Evolutionary conservation across 2,329 filamentous ascomycete species (phyloP).

Genomic region (Cadophora malorum): DNA sequence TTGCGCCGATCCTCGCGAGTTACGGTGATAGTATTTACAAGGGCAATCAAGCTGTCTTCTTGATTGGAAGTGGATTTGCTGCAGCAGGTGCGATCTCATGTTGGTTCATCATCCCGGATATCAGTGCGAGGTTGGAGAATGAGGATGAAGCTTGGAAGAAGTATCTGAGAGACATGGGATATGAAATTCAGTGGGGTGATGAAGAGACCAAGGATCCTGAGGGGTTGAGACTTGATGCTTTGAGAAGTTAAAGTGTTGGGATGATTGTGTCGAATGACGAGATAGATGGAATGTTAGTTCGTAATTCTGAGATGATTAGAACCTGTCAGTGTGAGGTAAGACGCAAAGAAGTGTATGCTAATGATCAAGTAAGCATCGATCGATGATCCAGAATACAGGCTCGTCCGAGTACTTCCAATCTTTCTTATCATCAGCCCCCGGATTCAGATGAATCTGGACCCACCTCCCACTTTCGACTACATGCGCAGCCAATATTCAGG

Average conservation of each 20-base stretch:
- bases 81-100: slow-evolving; percentile 52
- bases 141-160: slow-evolving; percentile 53
- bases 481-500: no score
- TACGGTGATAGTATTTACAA: slow-evolving; percentile 49
- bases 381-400: background rate
- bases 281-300: background rate
- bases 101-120: slow-evolving; percentile 55
- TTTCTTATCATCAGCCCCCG: background rate
- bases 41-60: slow-evolving; percentile 56
- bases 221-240: slow-evolving; percentile 36
- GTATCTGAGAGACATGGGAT: slow-evolving; percentile 53
- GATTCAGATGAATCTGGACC: background rate
- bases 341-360: background rate
- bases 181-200: slow-evolving; percentile 48
- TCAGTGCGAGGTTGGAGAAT: slow-evolving; percentile 50
- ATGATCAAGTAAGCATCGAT: background rate
- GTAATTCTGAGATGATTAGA: background rate
- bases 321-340: background rate
- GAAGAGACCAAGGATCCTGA: slow-evolving; percentile 42
- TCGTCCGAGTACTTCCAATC: background rate
- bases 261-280: background rate
- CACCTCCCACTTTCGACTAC: no score
- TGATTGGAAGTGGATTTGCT: slow-evolving; percentile 58
- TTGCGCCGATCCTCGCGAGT: slow-evolving; percentile 56
- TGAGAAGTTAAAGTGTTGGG: slow-evolving; percentile 23